These are phyloP conservation scores for Xerocomellus chrysenteron DNA, from an alignment of 768 basidiomycete species.

Conservation along the genomic window DNA sequence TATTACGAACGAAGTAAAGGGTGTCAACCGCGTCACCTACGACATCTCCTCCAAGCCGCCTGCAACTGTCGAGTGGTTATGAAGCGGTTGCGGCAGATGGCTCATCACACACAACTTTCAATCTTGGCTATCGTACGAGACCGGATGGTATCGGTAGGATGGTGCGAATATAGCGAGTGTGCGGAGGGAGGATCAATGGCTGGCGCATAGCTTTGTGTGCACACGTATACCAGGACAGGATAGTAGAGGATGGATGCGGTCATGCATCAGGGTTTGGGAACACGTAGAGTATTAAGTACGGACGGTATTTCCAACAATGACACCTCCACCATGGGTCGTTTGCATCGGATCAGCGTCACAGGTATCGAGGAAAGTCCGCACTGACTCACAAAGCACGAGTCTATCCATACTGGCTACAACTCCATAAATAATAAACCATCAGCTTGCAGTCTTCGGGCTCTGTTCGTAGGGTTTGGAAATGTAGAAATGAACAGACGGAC, in stretches of 20 bases:
- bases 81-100: not conserved
- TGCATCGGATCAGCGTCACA: not conserved
- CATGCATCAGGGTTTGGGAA: not conserved
- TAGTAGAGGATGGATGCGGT: not conserved
- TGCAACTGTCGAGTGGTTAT: slow-evolving; percentile 57
- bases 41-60: slow-evolving; percentile 98
- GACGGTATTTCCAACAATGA: not conserved
- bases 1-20: slow-evolving; percentile 96
- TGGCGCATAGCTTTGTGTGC: not conserved
- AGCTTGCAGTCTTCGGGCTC: not conserved
- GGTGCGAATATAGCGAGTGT: not conserved
- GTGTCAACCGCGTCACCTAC: slow-evolving; percentile 94
- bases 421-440: not conserved
- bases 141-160: not conserved
- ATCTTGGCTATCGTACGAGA: not conserved
- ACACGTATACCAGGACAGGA: not conserved
- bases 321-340: not conserved
- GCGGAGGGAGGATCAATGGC: not conserved
- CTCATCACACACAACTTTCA: not conserved
- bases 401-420: not conserved
- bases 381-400: not conserved
- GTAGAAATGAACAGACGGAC: not conserved
- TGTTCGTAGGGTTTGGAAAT: no score
- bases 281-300: not conserved
- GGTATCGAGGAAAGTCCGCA: not conserved